Evolutionary conservation across 192 early-diverging fungal genomes (phyloP).

Genomic region (Cetraspora pellucida): DNA sequence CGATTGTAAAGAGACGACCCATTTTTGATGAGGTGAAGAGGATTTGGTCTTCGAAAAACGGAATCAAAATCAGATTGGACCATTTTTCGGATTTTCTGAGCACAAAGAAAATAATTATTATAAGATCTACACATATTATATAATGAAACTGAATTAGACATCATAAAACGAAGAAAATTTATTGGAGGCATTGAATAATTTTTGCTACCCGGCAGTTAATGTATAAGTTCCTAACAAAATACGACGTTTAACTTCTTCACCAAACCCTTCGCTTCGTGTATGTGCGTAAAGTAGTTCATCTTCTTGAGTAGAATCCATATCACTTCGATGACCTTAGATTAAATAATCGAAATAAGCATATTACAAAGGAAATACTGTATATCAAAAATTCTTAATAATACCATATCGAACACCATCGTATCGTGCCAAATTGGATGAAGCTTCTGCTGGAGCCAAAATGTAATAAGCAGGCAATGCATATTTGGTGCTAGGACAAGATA

Average conservation of each 20-base stretch:
- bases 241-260: slow-evolving; percentile 78
- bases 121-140: slow-evolving; percentile 55
- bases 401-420: slow-evolving; percentile 91
- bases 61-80: slow-evolving; percentile 78
- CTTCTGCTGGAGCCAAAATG: slow-evolving; percentile 86
- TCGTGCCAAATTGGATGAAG: slow-evolving; percentile 85
- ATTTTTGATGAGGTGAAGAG: slow-evolving; percentile 38
- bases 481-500: slow-evolving; percentile 71
- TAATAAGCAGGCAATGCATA: slow-evolving; percentile 85
- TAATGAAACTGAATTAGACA: slow-evolving; percentile 23
- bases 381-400: slow-evolving; percentile 18
- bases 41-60: slow-evolving; percentile 70
- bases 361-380: not conserved
- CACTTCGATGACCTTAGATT: slow-evolving; percentile 44
- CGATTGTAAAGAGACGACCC: not conserved
- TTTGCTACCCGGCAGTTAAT: slow-evolving; percentile 68
- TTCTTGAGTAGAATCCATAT: slow-evolving; percentile 1
- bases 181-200: not conserved
- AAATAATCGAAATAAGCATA: not conserved
- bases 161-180: not conserved
- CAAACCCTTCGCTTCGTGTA: slow-evolving; percentile 73
- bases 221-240: slow-evolving; percentile 88
- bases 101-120: slow-evolving; percentile 72
- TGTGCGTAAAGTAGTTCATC: slow-evolving; percentile 55
- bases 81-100: slow-evolving; percentile 79